A percentile compares a stretch with the other conserved stretches of the same genome.
Conservation (phyloP, 345 rosid species). For the Populus alba region DNA sequence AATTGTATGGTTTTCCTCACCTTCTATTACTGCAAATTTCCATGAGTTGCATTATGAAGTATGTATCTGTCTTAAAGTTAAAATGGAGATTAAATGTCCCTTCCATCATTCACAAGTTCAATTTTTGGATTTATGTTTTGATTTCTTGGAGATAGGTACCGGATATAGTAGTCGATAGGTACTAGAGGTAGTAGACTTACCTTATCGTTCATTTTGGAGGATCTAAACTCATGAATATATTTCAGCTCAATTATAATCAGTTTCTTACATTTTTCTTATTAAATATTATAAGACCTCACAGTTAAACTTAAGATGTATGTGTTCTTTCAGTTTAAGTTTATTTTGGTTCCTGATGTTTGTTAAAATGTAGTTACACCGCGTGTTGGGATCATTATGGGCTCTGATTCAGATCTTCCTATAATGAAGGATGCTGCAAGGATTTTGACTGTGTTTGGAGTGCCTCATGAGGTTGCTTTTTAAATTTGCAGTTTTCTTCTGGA, state of each 20-base stretch:
- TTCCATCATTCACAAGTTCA: background rate
- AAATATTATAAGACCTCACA: background rate
- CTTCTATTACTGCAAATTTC: background rate
- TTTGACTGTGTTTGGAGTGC: conserved; percentile 61
- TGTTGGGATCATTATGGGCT: conserved; percentile 94
- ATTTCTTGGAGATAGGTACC: background rate
- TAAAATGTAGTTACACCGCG: conserved; percentile 54
- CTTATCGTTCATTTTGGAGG: background rate
- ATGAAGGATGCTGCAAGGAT: conserved; percentile 90
- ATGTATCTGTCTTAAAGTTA: background rate
- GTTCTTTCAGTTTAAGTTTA: conserved; percentile 4
- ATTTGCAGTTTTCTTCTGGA: background rate
- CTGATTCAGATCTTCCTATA: conserved; percentile 92
- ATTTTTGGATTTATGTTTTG: background rate
- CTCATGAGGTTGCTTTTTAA: conserved; percentile 56
- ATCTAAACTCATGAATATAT: background rate
- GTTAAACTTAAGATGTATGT: background rate
- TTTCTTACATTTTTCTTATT: background rate
- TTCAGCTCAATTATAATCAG: background rate
- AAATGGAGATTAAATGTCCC: background rate
- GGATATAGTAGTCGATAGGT: background rate
- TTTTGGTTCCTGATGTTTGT: conserved; percentile 12
- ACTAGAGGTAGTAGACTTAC: background rate
- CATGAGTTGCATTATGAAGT: background rate
- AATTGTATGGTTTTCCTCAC: background rate